Base-by-base conservation (phyloP, 176 grass and related monocot species). In the Bromus sterilis region DNA sequence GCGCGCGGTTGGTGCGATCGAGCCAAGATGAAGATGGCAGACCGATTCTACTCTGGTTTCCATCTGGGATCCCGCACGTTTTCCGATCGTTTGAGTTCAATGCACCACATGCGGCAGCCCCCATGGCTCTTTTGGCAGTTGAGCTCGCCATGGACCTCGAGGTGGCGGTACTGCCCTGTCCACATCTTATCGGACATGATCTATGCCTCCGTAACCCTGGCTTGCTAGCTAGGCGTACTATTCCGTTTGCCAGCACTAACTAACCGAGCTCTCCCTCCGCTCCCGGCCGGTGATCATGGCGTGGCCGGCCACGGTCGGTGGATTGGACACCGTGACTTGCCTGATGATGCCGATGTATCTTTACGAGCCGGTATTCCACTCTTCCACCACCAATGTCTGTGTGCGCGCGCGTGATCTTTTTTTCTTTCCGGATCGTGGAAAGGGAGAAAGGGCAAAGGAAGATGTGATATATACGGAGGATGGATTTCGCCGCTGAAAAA, bases 61-160 rank as follows among this genome's bases (percentile, higher is more conserved):
- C 18, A 34, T 65, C 43, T 9, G 62, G 72, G 85, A 74, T 43
- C 9, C 29, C 18, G 42, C 79, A 82, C 72, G 79, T 53, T 82
- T 82, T 23, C 5, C 13, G 37, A 33, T 39, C 18, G 32, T 56
- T 7, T 9, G 12, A 14, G 57, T 75, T 37, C 58, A 66, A 75
- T 75, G 84, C 51, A 84, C 58, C 67, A 59, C 86, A 41, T 49
- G 81, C 59, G 53, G 15, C 33, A n/a, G 60, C 68, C 23, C 7
- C 18, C 5, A 2, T 56, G 34, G 44, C 48, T 40, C 46, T 35
- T 6, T 28, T 63, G 40, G 32, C 43, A 18, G 41, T 9, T 0
- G 6, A 4, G 16, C 18, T 66, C 61, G 6, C 48, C n/a, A n/a
- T 28, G 23, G 2, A 11, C 42, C 1, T n/a, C 6, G 0, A 21